Percentiles rank a stretch among this genome's conserved stretches.
Evolutionary conservation across 1,284 basidiomycete species (phyloP).

Genomic region (Vanrija sp.): DNA sequence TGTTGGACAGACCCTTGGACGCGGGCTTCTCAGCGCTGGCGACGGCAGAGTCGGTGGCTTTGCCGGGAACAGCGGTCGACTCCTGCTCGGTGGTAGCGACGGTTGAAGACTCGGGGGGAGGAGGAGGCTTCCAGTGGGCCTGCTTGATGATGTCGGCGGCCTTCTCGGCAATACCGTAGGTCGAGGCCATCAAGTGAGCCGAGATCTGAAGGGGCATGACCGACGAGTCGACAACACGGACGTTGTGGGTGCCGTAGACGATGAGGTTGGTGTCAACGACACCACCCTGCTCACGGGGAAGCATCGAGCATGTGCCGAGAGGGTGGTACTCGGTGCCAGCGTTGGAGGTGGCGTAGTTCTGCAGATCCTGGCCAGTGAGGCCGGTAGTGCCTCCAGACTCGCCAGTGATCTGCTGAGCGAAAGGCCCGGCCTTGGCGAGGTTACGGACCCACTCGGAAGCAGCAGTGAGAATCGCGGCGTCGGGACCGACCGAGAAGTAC

Average conservation of each 20-base stretch:
- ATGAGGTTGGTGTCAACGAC: constrained; percentile 62
- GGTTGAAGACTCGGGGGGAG: neutral
- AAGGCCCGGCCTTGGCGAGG: constrained; percentile 30
- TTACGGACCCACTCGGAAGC: constrained; percentile 37
- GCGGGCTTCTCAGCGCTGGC: constrained; percentile 15
- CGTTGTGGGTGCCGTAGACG: constrained; percentile 60
- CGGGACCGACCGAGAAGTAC: constrained; percentile 54
- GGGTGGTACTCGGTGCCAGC: constrained; percentile 56
- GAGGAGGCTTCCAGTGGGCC: constrained; percentile 14
- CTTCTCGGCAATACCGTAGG: constrained; percentile 68
- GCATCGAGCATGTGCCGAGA: constrained; percentile 62
- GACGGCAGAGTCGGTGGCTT: constrained; percentile 30
- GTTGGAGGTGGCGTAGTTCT: constrained; percentile 22
- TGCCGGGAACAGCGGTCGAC: constrained; percentile 22
- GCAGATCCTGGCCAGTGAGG: constrained; percentile 32
- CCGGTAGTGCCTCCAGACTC: constrained; percentile 28
- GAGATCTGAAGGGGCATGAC: constrained; percentile 51
- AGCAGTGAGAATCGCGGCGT: constrained; percentile 37
- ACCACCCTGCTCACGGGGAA: constrained; percentile 59
- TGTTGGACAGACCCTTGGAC: constrained; percentile 11
- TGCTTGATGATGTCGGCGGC: constrained; percentile 60
- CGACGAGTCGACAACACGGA: constrained; percentile 52
- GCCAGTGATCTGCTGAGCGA: constrained; percentile 28
- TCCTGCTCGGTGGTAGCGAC: neutral
- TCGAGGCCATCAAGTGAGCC: constrained; percentile 51